Conservation (phyloP, 805 yeast species). For the Naumovozyma baii region DNA sequence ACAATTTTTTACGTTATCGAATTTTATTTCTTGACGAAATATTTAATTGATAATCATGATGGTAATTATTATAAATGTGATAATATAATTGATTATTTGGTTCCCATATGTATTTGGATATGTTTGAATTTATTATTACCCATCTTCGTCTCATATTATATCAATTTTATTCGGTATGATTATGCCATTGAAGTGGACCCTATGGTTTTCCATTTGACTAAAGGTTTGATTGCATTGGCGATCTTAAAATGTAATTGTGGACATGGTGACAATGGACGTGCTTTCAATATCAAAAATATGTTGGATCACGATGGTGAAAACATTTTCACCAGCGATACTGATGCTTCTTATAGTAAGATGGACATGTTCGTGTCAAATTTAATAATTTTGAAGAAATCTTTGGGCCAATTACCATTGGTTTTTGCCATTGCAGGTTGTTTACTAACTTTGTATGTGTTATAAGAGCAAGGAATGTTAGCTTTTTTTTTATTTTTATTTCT, state of each 20-base stretch:
- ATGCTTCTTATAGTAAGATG: not conserved
- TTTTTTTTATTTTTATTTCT: not conserved
- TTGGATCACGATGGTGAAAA: not conserved
- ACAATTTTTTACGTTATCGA: conserved; percentile 15
- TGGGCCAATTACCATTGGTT: conserved; percentile 20
- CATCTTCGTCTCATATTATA: conserved; percentile 17
- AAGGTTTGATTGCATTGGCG: conserved; percentile 14
- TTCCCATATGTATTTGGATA: conserved; percentile 12
- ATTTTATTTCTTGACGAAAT: conserved; percentile 6
- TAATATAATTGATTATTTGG: conserved; percentile 4
- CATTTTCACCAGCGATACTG: not conserved
- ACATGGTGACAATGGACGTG: conserved; percentile 2
- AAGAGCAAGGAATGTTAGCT: not conserved
- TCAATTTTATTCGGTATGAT: conserved; percentile 27
- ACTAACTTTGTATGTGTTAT: conserved; percentile 15
- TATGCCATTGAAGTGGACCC: conserved; percentile 23
- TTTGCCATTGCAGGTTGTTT: conserved; percentile 15
- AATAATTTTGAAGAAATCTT: conserved; percentile 3
- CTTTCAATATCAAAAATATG: conserved; percentile 4
- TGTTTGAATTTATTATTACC: conserved; percentile 13
- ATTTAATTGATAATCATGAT: conserved; percentile 1
- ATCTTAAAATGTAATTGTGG: conserved; percentile 5
- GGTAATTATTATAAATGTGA: conserved; percentile 1
- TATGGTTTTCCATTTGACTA: conserved; percentile 23
- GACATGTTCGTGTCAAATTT: not conserved